Evolutionary conservation across 345 rosid species (phyloP).

Genomic region (Murraya paniculata): DNA sequence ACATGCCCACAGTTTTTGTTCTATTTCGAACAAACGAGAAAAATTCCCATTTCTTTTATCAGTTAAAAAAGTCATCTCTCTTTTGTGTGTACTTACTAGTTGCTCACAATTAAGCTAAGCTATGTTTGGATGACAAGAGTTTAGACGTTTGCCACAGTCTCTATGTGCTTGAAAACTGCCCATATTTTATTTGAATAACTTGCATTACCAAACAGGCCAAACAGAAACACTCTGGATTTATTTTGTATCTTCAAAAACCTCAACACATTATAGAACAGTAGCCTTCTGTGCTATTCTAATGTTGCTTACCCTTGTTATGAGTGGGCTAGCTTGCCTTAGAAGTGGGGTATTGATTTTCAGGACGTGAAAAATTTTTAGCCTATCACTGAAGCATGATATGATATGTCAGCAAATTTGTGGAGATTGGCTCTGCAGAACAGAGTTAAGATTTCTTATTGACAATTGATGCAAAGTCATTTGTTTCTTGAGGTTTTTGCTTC

Average conservation of each 20-base stretch:
- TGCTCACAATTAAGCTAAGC: not conserved
- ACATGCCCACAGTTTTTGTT: too few relatives aligned
- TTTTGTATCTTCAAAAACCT: not conserved
- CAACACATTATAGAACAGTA: not conserved
- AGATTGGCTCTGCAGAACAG: not conserved
- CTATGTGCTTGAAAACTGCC: not conserved
- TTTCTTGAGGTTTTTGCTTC: not conserved
- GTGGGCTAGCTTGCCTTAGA: not conserved
- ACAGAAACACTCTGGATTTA: not conserved
- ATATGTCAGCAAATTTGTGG: not conserved
- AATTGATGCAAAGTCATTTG: not conserved
- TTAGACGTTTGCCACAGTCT: not conserved
- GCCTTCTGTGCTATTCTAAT: not conserved
- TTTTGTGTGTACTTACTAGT: not conserved
- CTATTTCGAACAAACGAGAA: not conserved
- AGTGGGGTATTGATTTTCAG: not conserved
- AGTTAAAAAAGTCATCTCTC: not conserved
- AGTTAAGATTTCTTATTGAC: not conserved
- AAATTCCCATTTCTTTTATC: not conserved
- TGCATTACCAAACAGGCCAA: not conserved
- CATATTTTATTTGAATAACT: not conserved
- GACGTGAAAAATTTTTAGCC: not conserved
- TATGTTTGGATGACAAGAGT: not conserved
- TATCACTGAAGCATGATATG: not conserved
- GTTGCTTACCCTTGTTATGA: not conserved